Evolutionary conservation across 2,329 filamentous ascomycete genomes (phyloP).

Genomic region (Pezicula radicicola): DNA sequence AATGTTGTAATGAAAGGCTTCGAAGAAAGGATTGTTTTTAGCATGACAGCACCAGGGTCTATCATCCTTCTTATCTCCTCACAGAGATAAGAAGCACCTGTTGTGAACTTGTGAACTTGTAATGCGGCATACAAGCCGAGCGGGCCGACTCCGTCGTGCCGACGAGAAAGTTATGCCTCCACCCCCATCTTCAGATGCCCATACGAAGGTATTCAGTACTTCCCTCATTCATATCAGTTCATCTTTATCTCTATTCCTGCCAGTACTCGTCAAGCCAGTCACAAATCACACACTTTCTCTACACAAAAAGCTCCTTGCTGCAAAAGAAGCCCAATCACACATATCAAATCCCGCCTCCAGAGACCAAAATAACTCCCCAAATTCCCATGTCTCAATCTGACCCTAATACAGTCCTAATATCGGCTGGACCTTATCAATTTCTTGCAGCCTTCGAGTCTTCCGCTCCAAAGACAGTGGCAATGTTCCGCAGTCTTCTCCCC

Average conservation of each 20-base stretch:
- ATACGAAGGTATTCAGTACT: neutral
- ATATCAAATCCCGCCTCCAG: too few relatives aligned
- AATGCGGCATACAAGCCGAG: neutral
- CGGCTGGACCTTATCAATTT: conserved; percentile 5
- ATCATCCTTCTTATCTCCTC: too few relatives aligned
- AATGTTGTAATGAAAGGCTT: neutral
- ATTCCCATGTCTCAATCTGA: neutral
- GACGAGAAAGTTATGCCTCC: neutral
- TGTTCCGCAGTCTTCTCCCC: conserved; percentile 19
- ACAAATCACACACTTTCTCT: neutral
- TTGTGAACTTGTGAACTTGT: neutral
- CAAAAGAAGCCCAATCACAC: too few relatives aligned
- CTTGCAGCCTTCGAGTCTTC: neutral
- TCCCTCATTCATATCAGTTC: too few relatives aligned
- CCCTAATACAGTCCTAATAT: conserved; percentile 4
- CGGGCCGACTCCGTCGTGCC: neutral
- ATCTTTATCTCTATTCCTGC: neutral
- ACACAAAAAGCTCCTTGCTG: too few relatives aligned
- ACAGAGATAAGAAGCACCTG: neutral
- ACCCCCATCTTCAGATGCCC: neutral
- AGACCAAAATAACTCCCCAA: too few relatives aligned
- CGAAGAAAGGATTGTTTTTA: neutral
- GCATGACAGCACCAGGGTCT: neutral
- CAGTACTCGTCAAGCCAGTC: neutral
- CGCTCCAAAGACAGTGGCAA: conserved; percentile 18